phyloP scores from a whole-genome alignment of 495 filamentous ascomycete genomes.

The Bryoglossum gracile region DNA sequence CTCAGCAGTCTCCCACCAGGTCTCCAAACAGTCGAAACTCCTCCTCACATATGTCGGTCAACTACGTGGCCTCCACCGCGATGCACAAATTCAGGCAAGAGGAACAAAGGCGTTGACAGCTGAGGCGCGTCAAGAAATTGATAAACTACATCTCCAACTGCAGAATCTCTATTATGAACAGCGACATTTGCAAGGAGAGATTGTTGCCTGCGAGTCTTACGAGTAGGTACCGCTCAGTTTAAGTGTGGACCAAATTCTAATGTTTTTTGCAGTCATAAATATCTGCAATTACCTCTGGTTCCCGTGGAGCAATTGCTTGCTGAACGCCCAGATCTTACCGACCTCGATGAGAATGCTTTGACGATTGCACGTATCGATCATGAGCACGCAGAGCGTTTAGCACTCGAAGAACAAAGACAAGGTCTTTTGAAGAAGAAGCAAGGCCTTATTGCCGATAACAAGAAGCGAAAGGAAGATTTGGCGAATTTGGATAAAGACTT shows the following conservation, averaged over 20 bases:
- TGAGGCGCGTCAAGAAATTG: slow-evolving; percentile 83
- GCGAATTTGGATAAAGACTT: slow-evolving; percentile 81
- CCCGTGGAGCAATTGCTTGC: slow-evolving; percentile 75
- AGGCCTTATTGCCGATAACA: slow-evolving; percentile 85
- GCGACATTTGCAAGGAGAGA: slow-evolving; percentile 81
- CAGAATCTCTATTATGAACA: slow-evolving; percentile 98
- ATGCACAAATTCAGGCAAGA: slow-evolving; percentile 70
- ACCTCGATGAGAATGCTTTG: slow-evolving; percentile 64
- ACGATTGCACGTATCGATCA: slow-evolving; percentile 92
- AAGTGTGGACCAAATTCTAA: background rate
- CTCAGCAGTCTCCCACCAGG: slow-evolving; percentile 49
- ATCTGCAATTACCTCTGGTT: slow-evolving; percentile 76
- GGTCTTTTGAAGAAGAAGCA: slow-evolving; percentile 86
- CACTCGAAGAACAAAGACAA: slow-evolving; percentile 79
- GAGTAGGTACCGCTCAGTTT: slow-evolving; percentile 53
- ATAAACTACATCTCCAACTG: slow-evolving; percentile 81
- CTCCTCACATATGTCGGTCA: slow-evolving; percentile 74
- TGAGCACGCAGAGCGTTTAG: slow-evolving; percentile 78
- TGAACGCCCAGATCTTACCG: slow-evolving; percentile 64
- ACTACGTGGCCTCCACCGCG: slow-evolving; percentile 74
- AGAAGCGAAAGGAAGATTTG: slow-evolving; percentile 89
- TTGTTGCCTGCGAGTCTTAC: slow-evolving; percentile 82
- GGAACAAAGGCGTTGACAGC: slow-evolving; percentile 82
- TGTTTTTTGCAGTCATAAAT: slow-evolving; percentile 61
- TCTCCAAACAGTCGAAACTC: slow-evolving; percentile 71